Percentiles rank a stretch among this genome's conserved stretches.
phyloP scores from a whole-genome alignment of 371 early-diverging fungal species.

The Zancudomyces culisetae region DNA sequence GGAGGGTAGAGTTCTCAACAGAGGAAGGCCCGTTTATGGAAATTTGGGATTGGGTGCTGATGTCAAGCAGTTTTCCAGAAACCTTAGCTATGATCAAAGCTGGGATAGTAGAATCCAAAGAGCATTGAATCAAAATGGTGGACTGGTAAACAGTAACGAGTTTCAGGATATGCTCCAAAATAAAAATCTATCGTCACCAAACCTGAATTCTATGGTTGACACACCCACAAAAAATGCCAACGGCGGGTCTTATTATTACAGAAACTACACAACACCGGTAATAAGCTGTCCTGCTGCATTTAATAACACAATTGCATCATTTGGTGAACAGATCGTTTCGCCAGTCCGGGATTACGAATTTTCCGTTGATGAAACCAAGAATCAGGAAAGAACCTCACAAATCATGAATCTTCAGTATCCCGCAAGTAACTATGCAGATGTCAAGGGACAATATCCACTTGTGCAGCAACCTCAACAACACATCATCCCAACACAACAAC shows the following conservation, averaged over 20 bases:
- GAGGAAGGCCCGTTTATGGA: not conserved
- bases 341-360: not conserved
- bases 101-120: not conserved
- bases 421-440: not conserved
- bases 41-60: not conserved
- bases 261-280: conserved; percentile 3
- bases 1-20: no score
- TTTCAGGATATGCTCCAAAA: not conserved
- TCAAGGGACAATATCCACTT: not conserved
- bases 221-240: conserved; percentile 1
- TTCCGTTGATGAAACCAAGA: not conserved
- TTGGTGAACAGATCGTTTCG: not conserved
- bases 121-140: not conserved
- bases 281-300: not conserved
- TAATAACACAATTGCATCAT: not conserved
- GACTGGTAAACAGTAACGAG: not conserved
- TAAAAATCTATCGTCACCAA: conserved; percentile 2
- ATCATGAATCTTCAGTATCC: not conserved
- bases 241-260: not conserved
- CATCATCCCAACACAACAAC: not conserved
- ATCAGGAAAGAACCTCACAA: not conserved
- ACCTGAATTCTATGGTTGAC: not conserved
- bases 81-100: not conserved
- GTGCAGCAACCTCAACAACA: not conserved
- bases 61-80: not conserved